Conservation (phyloP, 208 protist species). For the Tritrichomonas musculus region DNA sequence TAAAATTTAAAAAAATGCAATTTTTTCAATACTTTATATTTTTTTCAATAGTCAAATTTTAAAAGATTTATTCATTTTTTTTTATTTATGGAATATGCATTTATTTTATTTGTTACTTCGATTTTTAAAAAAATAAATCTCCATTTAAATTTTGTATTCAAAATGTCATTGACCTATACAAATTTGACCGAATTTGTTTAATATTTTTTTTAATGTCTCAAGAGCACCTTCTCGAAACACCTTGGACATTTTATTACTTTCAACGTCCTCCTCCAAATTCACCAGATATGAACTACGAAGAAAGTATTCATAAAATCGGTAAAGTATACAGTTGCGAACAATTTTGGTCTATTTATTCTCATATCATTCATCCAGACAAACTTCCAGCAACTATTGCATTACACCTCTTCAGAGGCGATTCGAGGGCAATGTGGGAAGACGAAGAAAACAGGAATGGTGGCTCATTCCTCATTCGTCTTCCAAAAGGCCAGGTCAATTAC, state of each 20-base stretch:
- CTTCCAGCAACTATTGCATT: neutral
- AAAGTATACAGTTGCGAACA: neutral
- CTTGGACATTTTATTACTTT: conserved; percentile 33
- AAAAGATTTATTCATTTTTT: too few species aligned
- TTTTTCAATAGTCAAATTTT: neutral
- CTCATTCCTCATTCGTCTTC: neutral
- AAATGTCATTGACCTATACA: too few species aligned
- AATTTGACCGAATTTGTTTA: too few species aligned
- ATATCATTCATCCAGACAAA: neutral
- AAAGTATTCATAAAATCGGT: conserved; percentile 10
- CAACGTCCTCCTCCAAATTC: neutral
- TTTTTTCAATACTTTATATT: neutral
- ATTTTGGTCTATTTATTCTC: conserved; percentile 28
- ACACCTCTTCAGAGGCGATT: neutral
- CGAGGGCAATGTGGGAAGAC: conserved; percentile 12
- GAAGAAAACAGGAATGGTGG: neutral
- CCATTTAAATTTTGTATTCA: too few species aligned
- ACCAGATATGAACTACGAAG: neutral
- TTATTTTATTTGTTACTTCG: too few species aligned
- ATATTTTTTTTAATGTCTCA: too few species aligned
- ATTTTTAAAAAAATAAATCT: too few species aligned
- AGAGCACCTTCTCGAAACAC: neutral
- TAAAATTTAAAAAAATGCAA: neutral
- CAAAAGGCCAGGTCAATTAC: neutral
- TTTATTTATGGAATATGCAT: too few species aligned